A percentile compares a stretch with the other conserved stretches of the same genome.
phyloP scores from a whole-genome alignment of 192 early-diverging fungal genomes.

The Globomyces pollinis-pini region DNA sequence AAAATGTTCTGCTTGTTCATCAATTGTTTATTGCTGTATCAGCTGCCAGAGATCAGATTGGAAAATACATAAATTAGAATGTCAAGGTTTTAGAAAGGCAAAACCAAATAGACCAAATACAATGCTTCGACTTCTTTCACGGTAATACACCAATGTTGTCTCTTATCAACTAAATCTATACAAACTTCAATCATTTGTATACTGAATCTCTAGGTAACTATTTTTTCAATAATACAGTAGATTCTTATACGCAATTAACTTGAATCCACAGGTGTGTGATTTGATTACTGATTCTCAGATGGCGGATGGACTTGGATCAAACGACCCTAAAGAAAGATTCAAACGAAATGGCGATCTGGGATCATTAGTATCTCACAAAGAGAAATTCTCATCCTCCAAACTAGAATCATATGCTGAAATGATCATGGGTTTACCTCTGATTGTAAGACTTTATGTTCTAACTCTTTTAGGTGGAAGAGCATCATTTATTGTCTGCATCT shows the following conservation, averaged over 20 bases:
- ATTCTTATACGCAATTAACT: background rate
- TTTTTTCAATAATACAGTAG: too few species aligned
- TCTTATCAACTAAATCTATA: too few species aligned
- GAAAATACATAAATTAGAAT: conserved; percentile 6
- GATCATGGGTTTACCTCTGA: background rate
- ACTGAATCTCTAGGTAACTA: too few species aligned
- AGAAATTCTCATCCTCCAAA: background rate
- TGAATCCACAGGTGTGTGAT: background rate
- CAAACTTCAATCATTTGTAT: too few species aligned
- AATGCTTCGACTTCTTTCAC: background rate
- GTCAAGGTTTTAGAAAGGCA: background rate
- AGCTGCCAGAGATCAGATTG: background rate
- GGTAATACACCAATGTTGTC: too few species aligned
- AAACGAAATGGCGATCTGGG: too few species aligned
- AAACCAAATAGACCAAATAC: background rate
- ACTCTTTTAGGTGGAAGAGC: too few species aligned
- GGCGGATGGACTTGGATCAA: background rate
- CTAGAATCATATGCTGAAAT: background rate
- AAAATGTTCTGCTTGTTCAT: background rate
- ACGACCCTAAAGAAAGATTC: background rate
- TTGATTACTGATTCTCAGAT: too few species aligned
- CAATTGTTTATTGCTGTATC: background rate
- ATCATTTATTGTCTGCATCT: background rate
- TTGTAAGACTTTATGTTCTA: too few species aligned
- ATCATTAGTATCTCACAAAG: background rate